Percentiles rank a stretch among this genome's conserved stretches.
Conservation (phyloP, 805 yeast species). For the Lachancea cidri region DNA sequence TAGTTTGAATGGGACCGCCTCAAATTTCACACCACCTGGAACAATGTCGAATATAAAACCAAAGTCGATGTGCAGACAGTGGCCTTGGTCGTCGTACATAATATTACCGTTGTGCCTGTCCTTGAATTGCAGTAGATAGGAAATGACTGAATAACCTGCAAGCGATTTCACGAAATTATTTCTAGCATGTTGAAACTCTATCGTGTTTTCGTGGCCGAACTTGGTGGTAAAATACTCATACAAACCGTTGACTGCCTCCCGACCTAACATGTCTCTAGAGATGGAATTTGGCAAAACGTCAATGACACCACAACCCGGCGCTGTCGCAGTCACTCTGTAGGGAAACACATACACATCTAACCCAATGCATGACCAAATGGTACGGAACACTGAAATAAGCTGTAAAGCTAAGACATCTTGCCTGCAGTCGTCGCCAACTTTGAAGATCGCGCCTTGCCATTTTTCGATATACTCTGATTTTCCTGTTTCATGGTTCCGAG, state of each 20-base stretch:
- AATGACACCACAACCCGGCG: constrained; percentile 98
- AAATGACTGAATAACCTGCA: constrained; percentile 90
- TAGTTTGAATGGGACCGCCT: constrained; percentile 95
- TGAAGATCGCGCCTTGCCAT: constrained; percentile 95
- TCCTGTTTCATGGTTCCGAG: constrained; percentile 36
- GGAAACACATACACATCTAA: constrained; percentile 90
- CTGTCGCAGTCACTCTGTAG: constrained; percentile 94
- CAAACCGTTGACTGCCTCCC: constrained; percentile 97
- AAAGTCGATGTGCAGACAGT: constrained; percentile 91
- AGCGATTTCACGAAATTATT: constrained; percentile 88
- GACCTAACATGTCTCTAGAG: constrained; percentile 96
- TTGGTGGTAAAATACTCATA: constrained; percentile 88
- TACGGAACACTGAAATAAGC: constrained; percentile 82
- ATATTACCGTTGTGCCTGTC: constrained; percentile 98
- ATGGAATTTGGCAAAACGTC: constrained; percentile 94
- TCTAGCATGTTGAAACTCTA: constrained; percentile 86
- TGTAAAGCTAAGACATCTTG: constrained; percentile 95
- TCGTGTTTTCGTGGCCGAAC: constrained; percentile 90
- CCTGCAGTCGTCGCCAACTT: constrained; percentile 98
- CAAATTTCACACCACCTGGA: constrained; percentile 98
- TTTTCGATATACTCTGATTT: constrained; percentile 47
- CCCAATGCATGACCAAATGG: constrained; percentile 85
- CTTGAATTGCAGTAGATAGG: constrained; percentile 86
- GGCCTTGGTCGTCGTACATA: constrained; percentile 93
- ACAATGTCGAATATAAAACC: constrained; percentile 98